These are phyloP conservation scores for Diacronema lutheri DNA, from an alignment of 78 protist species.

Conservation along the genomic window DNA sequence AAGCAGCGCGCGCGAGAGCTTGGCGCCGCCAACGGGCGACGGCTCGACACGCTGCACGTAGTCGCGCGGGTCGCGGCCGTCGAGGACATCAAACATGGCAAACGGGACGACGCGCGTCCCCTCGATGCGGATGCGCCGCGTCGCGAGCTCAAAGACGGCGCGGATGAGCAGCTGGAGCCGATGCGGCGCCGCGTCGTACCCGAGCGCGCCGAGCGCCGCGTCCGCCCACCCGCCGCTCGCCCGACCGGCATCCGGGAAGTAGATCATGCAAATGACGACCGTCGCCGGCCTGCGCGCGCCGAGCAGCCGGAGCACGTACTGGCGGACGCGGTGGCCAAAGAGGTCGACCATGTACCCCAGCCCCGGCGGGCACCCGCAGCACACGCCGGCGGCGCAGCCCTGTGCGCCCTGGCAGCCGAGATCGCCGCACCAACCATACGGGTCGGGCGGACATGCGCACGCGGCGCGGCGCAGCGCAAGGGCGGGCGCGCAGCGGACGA, in stretches of 20 bases:
- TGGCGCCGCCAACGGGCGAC: background rate
- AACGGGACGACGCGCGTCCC: background rate
- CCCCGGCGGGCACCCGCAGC: background rate
- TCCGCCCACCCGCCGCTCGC: conserved; percentile 35
- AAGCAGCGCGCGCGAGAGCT: conserved; percentile 19
- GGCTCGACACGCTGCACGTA: conserved; percentile 48
- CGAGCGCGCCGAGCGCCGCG: background rate
- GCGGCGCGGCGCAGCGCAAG: background rate
- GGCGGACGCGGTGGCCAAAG: background rate
- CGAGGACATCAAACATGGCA: conserved; percentile 13
- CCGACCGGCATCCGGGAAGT: conserved; percentile 1
- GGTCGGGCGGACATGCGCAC: background rate
- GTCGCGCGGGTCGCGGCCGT: conserved; percentile 18
- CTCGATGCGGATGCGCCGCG: background rate
- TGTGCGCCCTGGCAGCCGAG: background rate
- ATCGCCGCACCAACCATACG: background rate
- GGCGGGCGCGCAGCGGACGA: background rate
- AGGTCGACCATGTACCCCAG: background rate
- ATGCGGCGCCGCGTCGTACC: background rate
- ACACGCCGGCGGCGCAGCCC: background rate
- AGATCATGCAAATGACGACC: conserved; percentile 33
- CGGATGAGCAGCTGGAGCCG: background rate
- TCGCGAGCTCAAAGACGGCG: background rate
- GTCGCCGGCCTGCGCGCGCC: background rate
- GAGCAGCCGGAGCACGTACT: background rate